Percentiles rank a stretch among this genome's conserved stretches.
Evolutionary conservation across 164 flowering plant genomes (phyloP).

Genomic region (Chloranthus sessilifolius): DNA sequence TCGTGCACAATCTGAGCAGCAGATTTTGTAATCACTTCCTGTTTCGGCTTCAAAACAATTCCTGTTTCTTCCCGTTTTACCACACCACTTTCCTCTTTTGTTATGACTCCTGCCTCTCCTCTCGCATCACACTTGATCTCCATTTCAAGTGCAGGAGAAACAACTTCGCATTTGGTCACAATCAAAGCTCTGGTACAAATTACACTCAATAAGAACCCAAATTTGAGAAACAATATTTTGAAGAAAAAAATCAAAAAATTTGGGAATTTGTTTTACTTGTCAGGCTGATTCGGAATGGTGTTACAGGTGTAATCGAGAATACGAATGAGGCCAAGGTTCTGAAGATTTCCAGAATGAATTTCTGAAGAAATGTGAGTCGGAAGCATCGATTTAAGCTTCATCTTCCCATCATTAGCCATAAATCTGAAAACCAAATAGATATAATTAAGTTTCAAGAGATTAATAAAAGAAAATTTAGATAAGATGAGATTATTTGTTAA

Average conservation of each 20-base stretch:
- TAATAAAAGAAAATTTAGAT: neutral
- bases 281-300: slow-evolving; percentile 64
- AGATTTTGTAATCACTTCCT: slow-evolving; percentile 64
- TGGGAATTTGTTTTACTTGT: slow-evolving; percentile 43
- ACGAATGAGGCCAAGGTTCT: slow-evolving; percentile 73
- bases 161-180: slow-evolving; percentile 63
- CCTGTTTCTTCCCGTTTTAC: slow-evolving; percentile 30
- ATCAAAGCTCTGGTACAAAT: slow-evolving; percentile 22
- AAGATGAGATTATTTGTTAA: no score
- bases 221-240: no score
- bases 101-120: slow-evolving; percentile 27
- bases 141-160: slow-evolving; percentile 69
- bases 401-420: slow-evolving; percentile 70
- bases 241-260: neutral
- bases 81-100: slow-evolving; percentile 44
- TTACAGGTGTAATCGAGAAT: slow-evolving; percentile 71
- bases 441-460: neutral
- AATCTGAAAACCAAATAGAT: slow-evolving; percentile 36
- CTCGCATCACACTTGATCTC: slow-evolving; percentile 44
- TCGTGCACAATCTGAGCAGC: slow-evolving; percentile 85
- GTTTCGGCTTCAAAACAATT: slow-evolving; percentile 73
- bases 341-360: slow-evolving; percentile 66
- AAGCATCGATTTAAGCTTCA: slow-evolving; percentile 58
- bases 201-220: slow-evolving; percentile 1
- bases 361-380: slow-evolving; percentile 54